Base-by-base conservation (phyloP, 1,139 yeast genomes). In the Suhomyces bolitotheri region DNA sequence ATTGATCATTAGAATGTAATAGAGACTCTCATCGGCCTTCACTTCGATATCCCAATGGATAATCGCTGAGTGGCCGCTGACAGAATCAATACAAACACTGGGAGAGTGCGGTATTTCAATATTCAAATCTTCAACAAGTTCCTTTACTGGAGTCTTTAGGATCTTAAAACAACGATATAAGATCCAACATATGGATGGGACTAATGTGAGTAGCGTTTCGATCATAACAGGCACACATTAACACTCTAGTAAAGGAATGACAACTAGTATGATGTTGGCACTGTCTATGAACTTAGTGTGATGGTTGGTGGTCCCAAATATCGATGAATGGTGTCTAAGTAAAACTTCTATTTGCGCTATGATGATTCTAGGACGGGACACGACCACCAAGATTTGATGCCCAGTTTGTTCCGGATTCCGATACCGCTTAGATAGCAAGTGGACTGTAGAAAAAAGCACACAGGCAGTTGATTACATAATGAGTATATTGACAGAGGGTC, bases 21-120 rank as follows among this genome's bases (percentile, higher is more conserved):
- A 59, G 34, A 70, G 50, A 39, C 54, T 59, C 38, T 69, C 74
- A 27, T 60, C 62, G n/a, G 44, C 43, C 25, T 47, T 47, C 14
- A 52, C 41, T 34, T 61, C 63, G 15, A 68, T 56, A 44, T 69
- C 75, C 76, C 76, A 71, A 44, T 68, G 76, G 22, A 71, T 51
- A 13, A 64, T 56, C 8, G 66, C 64, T 16, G 66, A 57, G 21
- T 44, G 44, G 20, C 49, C 41, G 14, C 56, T 51, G 30, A 71
- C 53, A 32, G 64, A 56, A 47, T 71, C 76, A 21, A 71, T 58
- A 42, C 73, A 67, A 22, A 70, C 56, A 22, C 45, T 54, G 14
- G 76, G 74, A 4, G 64, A 49, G 41, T 64, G 69, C 7, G 76
- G 76, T 25, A 71, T 66, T 34, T 66, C 71, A 29, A 68, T 59